phyloP scores from a whole-genome alignment of 176 grass and related monocot species.

The Aegilops sharonensis region DNA sequence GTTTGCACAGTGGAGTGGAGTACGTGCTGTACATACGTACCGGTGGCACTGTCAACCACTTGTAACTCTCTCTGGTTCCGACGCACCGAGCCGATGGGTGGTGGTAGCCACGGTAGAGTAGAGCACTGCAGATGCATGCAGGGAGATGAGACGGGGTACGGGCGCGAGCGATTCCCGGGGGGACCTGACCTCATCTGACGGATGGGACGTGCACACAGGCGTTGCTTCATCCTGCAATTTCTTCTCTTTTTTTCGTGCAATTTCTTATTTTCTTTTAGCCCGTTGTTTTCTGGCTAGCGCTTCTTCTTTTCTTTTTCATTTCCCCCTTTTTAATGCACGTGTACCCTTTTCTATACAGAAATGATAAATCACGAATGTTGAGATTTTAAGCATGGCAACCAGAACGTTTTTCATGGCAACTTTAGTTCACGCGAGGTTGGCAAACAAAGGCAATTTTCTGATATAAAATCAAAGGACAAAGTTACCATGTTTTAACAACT shows the following conservation, averaged over 20 bases:
- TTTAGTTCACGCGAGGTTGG: too few species aligned
- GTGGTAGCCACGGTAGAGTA: neutral
- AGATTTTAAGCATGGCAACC: too few species aligned
- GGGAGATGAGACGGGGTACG: constrained; percentile 7
- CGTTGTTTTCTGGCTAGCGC: neutral
- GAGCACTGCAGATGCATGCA: constrained; percentile 1
- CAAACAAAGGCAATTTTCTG: too few species aligned
- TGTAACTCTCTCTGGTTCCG: neutral
- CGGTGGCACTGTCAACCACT: neutral
- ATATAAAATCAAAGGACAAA: too few species aligned
- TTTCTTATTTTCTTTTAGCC: neutral
- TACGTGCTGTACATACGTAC: neutral
- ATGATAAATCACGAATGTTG: too few species aligned
- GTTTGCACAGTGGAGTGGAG: neutral
- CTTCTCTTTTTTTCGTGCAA: neutral
- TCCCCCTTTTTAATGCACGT: too few species aligned
- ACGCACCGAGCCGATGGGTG: neutral
- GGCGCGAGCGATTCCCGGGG: constrained; percentile 30
- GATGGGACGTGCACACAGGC: neutral
- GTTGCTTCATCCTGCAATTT: neutral
- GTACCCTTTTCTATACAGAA: too few species aligned
- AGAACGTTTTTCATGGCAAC: too few species aligned
- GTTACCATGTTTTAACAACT: too few species aligned
- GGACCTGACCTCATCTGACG: neutral
- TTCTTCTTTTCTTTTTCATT: too few species aligned